Base-by-base conservation (phyloP, 352 stramenopile genomes). In the Phytophthora ramorum region DNA sequence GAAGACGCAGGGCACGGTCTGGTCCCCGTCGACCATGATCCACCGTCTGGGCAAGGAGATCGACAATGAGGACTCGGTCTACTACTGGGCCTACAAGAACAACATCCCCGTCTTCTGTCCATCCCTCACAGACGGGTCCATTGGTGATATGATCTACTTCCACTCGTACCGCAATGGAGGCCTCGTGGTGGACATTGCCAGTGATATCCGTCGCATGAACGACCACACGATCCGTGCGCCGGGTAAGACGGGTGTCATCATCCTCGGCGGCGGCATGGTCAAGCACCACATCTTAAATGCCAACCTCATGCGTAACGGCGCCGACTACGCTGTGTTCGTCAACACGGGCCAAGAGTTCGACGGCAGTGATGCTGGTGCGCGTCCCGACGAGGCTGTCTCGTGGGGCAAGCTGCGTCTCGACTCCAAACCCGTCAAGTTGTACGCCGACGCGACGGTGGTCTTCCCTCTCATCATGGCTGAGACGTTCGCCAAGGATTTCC, bases 101-200 rank as follows among this genome's bases (percentile, higher is more conserved):
- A 77, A 99, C 69, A 99, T 99, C 72, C 98, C 98, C 6, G 95
- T 99, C 7, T 99, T 99, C 76, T 99, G 97, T 72, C 98, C 98
- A 0, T 97, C 98, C 13, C 79, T 99, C 40, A 99, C 98, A 32
- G 98, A 99, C 79, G 98, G 98, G 46, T 99, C 91, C 41, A 96
- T 99, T 57, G 98, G 98, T 35, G 98, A 99, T 74, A 99, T 99
- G 98, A 93, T 99, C n/a, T 99, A 99, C 86, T 99, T 99, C 73
- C 97, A 99, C 78, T 99, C 95, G 58, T 99, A 99, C 87, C 98
- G 98, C 71, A 92, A 98, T 19, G 89, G 95, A 41, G 98, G 98
- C 3, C 97, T 99, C 48, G 73, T 99, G 8, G 67, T 99, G 9
- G 98, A 99, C 70, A 98, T 99, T 61, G 92, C 90, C 16, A 90